Evolutionary conservation across 352 stramenopile genomes (phyloP).

Genomic region (Phytophthora quininea): DNA sequence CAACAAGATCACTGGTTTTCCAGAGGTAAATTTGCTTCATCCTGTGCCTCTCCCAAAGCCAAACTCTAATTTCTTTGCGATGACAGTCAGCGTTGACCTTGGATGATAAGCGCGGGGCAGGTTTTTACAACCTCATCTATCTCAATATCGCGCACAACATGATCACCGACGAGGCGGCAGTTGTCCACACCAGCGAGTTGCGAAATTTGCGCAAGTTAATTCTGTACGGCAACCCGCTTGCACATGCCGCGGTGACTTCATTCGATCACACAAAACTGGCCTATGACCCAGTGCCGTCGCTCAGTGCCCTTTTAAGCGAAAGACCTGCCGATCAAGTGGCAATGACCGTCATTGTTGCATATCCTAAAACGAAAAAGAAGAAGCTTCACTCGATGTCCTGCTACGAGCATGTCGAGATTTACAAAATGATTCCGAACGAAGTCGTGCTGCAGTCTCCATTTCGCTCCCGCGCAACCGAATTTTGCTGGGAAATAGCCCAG

Average conservation of each 20-base stretch:
- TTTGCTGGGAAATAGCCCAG: slow-evolving; percentile 36
- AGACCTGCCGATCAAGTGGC: slow-evolving; percentile 28
- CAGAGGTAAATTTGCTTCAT: slow-evolving; percentile 40
- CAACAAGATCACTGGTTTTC: slow-evolving; percentile 79
- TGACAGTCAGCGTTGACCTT: slow-evolving; percentile 53
- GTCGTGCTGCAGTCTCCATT: slow-evolving; percentile 61
- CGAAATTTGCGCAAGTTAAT: slow-evolving; percentile 70
- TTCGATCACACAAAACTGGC: slow-evolving; percentile 68
- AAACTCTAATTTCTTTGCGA: not conserved
- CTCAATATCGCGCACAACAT: slow-evolving; percentile 80
- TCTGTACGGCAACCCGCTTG: slow-evolving; percentile 77
- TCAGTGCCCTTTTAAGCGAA: slow-evolving; percentile 49
- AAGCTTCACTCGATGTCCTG: slow-evolving; percentile 41
- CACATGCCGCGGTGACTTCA: slow-evolving; percentile 62
- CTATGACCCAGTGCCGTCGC: slow-evolving; percentile 71
- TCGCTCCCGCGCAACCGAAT: slow-evolving; percentile 50
- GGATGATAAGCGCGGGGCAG: slow-evolving; percentile 62
- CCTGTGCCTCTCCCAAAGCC: not conserved
- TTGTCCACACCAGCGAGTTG: slow-evolving; percentile 55
- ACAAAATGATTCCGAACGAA: slow-evolving; percentile 81
- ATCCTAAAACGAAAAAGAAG: slow-evolving; percentile 74
- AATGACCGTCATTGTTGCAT: slow-evolving; percentile 59
- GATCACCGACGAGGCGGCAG: slow-evolving; percentile 54
- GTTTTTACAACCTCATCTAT: slow-evolving; percentile 70
- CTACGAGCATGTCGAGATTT: slow-evolving; percentile 85